A percentile compares a stretch with the other conserved stretches of the same genome.
These are phyloP conservation scores for Saccharomycopsis capsularis DNA, from an alignment of 805 yeast species.

Conservation along the genomic window DNA sequence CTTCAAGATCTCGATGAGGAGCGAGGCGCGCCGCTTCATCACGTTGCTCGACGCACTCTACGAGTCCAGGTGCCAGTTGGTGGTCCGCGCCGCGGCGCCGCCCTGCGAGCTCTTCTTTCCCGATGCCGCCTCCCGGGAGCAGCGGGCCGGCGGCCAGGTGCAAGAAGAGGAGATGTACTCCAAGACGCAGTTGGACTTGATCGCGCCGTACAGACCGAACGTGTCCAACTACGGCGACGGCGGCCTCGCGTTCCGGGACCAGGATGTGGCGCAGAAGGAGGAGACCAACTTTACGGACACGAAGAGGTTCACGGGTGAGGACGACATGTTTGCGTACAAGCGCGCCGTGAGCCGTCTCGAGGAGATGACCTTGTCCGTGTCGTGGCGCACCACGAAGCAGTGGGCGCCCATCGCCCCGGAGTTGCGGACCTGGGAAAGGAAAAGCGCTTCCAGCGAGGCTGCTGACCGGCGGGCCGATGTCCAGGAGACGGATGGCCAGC, in stretches of 20 bases:
- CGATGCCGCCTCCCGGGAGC: conserved; percentile 29
- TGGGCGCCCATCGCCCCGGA: conserved; percentile 50
- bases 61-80: conserved; percentile 58
- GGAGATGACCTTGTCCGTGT: conserved; percentile 47
- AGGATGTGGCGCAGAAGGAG: conserved; percentile 21
- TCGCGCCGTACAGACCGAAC: conserved; percentile 65
- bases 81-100: conserved; percentile 41
- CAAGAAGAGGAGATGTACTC: conserved; percentile 68
- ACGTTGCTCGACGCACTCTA: conserved; percentile 62
- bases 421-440: conserved; percentile 55
- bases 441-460: conserved; percentile 24
- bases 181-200: conserved; percentile 50
- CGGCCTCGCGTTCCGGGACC: conserved; percentile 28
- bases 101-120: conserved; percentile 60
- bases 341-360: conserved; percentile 61
- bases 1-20: conserved; percentile 48
- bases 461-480: too few species aligned
- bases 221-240: conserved; percentile 54
- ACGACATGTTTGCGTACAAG: conserved; percentile 65
- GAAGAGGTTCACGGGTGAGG: conserved; percentile 66
- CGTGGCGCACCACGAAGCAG: conserved; percentile 42
- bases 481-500: neutral
- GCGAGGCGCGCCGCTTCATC: conserved; percentile 63
- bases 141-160: conserved; percentile 34
- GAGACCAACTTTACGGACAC: conserved; percentile 38